Evolutionary conservation across 2,329 filamentous ascomycete species (phyloP).

Genomic region (Pseudogymnoascus sp.): DNA sequence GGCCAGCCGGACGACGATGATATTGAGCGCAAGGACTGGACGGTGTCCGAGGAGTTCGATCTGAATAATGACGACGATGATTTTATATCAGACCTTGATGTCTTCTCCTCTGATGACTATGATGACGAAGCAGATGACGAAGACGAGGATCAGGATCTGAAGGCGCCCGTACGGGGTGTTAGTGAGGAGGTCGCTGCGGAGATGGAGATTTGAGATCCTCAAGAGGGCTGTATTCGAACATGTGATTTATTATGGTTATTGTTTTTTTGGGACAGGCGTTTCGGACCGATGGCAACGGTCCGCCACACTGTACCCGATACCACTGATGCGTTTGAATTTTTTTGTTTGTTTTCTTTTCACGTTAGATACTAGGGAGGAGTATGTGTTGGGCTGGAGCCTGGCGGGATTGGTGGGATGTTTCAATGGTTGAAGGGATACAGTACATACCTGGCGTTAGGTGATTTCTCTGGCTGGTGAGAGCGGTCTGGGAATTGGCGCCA

Average conservation of each 20-base stretch:
- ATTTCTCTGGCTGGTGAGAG: conserved; percentile 8
- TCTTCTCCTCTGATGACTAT: conserved; percentile 34
- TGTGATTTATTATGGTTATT: conserved; percentile 6
- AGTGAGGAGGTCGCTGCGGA: conserved; percentile 55
- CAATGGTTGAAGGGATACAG: background rate
- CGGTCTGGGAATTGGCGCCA: conserved; percentile 2
- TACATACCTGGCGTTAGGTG: conserved; percentile 8
- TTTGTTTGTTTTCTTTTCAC: background rate
- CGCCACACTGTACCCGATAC: conserved; percentile 9
- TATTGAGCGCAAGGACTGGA: conserved; percentile 18
- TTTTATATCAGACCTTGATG: conserved; percentile 41
- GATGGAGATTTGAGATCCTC: conserved; percentile 45
- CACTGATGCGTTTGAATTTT: background rate
- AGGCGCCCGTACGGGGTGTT: conserved; percentile 39
- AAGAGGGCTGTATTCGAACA: background rate
- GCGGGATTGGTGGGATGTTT: background rate
- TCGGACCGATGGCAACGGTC: conserved; percentile 10
- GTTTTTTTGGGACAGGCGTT: conserved; percentile 9
- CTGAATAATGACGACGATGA: conserved; percentile 41
- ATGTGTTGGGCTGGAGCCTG: conserved; percentile 4
- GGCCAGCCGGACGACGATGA: conserved; percentile 39
- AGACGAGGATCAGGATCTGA: conserved; percentile 23
- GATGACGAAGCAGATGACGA: conserved; percentile 16
- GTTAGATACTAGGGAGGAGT: conserved; percentile 3
- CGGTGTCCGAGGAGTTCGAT: conserved; percentile 40